These are phyloP conservation scores for Blepharisma japonicum DNA, from an alignment of 73 alveolate genomes.

Conservation along the genomic window DNA sequence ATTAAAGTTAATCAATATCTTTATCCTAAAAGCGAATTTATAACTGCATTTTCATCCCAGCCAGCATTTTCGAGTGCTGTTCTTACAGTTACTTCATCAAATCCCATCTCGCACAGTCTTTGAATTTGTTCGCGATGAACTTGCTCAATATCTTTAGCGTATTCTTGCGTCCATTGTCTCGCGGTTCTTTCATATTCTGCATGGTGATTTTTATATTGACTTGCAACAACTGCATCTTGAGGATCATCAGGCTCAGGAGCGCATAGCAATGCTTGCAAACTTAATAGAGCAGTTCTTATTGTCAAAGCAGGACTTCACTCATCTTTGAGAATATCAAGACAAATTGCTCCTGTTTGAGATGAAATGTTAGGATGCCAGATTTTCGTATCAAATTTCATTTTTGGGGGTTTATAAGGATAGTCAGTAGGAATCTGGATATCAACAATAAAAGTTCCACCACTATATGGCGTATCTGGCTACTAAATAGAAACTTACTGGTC, in stretches of 20 bases:
- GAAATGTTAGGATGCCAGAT: constrained; percentile 85
- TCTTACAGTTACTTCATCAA: constrained; percentile 61
- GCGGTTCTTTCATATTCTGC: constrained; percentile 75
- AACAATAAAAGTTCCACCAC: constrained; percentile 81
- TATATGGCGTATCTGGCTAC: constrained; percentile 77
- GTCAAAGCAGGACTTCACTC: constrained; percentile 97
- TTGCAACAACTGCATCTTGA: constrained; percentile 96
- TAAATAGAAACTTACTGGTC: constrained; percentile 39
- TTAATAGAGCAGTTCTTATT: constrained; percentile 89
- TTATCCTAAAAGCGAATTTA: too few species aligned
- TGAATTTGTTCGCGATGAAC: constrained; percentile 63
- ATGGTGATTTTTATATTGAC: constrained; percentile 72
- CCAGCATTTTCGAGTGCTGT: constrained; percentile 48
- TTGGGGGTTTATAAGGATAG: constrained; percentile 97
- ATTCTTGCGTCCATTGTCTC: constrained; percentile 61
- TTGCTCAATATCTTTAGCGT: constrained; percentile 43
- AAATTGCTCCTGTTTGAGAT: constrained; percentile 89
- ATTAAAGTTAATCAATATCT: too few species aligned
- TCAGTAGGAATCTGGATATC: constrained; percentile 90
- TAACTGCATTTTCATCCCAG: constrained; percentile 38
- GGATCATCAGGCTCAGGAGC: constrained; percentile 95
- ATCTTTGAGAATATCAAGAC: constrained; percentile 86
- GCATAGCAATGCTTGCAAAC: constrained; percentile 88
- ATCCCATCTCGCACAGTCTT: constrained; percentile 84
- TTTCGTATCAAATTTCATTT: constrained; percentile 89